These are phyloP conservation scores for Leucocoprinus leucothites DNA, from an alignment of 768 basidiomycete genomes.

Conservation along the genomic window DNA sequence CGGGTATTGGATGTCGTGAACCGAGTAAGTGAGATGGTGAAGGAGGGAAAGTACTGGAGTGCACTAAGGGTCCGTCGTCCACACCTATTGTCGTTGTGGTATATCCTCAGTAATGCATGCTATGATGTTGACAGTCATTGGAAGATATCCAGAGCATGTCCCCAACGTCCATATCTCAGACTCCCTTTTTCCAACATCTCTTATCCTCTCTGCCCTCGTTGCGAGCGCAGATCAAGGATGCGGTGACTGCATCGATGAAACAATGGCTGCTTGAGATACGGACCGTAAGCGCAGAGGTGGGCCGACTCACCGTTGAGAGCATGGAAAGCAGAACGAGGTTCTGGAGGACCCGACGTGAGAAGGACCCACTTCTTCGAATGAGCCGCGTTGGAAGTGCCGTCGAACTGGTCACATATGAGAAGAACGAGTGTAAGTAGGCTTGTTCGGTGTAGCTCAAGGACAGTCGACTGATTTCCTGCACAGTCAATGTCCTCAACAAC, in stretches of 20 bases:
- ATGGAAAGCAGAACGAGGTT: slow-evolving; percentile 83
- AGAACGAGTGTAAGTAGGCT: slow-evolving; percentile 81
- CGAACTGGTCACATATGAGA: slow-evolving; percentile 89
- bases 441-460: not conserved
- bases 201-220: slow-evolving; percentile 89
- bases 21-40: slow-evolving; percentile 90
- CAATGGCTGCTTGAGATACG: slow-evolving; percentile 96
- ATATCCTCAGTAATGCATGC: slow-evolving; percentile 29
- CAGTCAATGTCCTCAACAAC: slow-evolving; percentile 91
- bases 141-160: slow-evolving; percentile 94
- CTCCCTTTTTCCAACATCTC: slow-evolving; percentile 90
- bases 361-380: slow-evolving; percentile 72
- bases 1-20: slow-evolving; percentile 91
- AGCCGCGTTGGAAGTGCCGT: slow-evolving; percentile 89
- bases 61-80: slow-evolving; percentile 79
- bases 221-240: slow-evolving; percentile 85
- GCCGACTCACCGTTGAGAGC: slow-evolving; percentile 80
- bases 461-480: slow-evolving; percentile 13
- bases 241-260: slow-evolving; percentile 92
- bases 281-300: slow-evolving; percentile 83
- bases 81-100: slow-evolving; percentile 25
- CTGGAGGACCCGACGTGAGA: slow-evolving; percentile 83
- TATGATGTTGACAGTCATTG: slow-evolving; percentile 62
- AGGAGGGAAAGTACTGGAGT: slow-evolving; percentile 94
- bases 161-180: slow-evolving; percentile 83